These are phyloP conservation scores for Gloeophyllum trabeum DNA, from an alignment of 768 basidiomycete species.

Conservation along the genomic window DNA sequence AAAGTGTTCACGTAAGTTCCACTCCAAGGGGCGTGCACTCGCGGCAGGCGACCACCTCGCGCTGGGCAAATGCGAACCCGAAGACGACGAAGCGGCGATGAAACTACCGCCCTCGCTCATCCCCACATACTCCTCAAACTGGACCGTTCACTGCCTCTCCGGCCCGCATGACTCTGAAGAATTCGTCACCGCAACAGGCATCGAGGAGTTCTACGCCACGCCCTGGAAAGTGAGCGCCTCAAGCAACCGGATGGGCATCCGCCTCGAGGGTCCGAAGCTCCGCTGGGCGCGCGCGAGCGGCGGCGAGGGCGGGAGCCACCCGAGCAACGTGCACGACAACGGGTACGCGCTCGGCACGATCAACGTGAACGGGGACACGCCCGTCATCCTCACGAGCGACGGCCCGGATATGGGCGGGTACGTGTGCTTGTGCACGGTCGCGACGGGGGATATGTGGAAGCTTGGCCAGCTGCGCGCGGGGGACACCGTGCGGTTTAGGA, in stretches of 20 bases:
- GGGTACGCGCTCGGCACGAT: slow-evolving; percentile 43
- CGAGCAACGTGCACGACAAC: slow-evolving; percentile 56
- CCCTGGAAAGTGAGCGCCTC: slow-evolving; percentile 42
- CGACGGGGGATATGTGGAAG: slow-evolving; percentile 53
- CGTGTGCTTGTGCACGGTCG: slow-evolving; percentile 42
- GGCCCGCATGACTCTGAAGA: slow-evolving; percentile 55
- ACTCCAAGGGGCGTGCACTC: slow-evolving; percentile 40
- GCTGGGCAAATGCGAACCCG: slow-evolving; percentile 22
- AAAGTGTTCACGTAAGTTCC: slow-evolving; percentile 5
- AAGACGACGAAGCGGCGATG: slow-evolving; percentile 6
- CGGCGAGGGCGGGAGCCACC: slow-evolving; percentile 60
- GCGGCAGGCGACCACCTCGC: slow-evolving; percentile 37
- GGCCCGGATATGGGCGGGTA: slow-evolving; percentile 58
- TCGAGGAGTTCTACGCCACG: slow-evolving; percentile 36
- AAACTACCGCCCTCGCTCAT: slow-evolving; percentile 18
- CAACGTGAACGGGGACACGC: slow-evolving; percentile 62
- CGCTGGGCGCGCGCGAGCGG: slow-evolving; percentile 44
- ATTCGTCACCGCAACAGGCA: slow-evolving; percentile 39
- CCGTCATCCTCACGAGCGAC: slow-evolving; percentile 51
- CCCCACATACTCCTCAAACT: slow-evolving; percentile 36
- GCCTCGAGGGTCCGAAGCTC: slow-evolving; percentile 41
- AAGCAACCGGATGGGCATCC: slow-evolving; percentile 54
- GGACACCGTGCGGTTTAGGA: slow-evolving; percentile 37
- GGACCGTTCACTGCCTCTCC: slow-evolving; percentile 41
- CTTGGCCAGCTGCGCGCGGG: slow-evolving; percentile 55